Base-by-base conservation (phyloP, 2,329 filamentous ascomycete genomes). In the Beauveria scarabaeidicola region DNA sequence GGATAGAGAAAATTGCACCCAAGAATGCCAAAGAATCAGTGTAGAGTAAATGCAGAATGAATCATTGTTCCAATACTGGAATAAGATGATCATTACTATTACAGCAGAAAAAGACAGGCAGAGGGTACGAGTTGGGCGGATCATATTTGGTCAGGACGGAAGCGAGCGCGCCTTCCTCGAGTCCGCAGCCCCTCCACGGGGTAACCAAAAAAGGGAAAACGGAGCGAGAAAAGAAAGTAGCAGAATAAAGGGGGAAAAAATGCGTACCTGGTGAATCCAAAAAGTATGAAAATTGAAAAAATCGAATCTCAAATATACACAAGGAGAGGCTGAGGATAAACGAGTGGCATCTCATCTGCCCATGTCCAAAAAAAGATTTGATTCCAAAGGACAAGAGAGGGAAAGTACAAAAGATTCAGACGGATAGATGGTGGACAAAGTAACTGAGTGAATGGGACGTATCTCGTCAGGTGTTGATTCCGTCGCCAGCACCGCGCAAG, bases 221-320 rank as follows among this genome's bases (percentile, higher is more conserved):
- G 50, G 55, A 41, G 46, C 46, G 55, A 58, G 36, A 40, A 10
- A 21, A 17, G 1, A 25, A n/a, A 19, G 40, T 11, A 23, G 29
- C 41, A 44, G 21, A 25, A 46, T 15, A 17, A 29, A 36, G 13
- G 13, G n/a, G n/a, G n/a, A n/a, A 36, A 32, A 11, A 17, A 10
- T 21, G 27, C 47, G 5, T 36, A 58, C 56, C 51, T 60, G 23
- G 29, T 60, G 51, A 55, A 53, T 60, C 50, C 50, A 54, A 59
- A 47, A 59, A 59, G 27, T 27, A 48, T 21, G 32, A 21, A 51
- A 59, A 46, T 6, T 52, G 38, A 17, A 40, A 32, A 38, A 43
- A 29, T 41, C 55, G 44, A 58, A 23, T 52, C 25, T 44, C 46
- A 52, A 58, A 36, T 52, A 38, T 40, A 57, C 38, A 58, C 27